Evolutionary conservation across 2,329 filamentous ascomycete genomes (phyloP).

Genomic region (Aschersonia sp.): DNA sequence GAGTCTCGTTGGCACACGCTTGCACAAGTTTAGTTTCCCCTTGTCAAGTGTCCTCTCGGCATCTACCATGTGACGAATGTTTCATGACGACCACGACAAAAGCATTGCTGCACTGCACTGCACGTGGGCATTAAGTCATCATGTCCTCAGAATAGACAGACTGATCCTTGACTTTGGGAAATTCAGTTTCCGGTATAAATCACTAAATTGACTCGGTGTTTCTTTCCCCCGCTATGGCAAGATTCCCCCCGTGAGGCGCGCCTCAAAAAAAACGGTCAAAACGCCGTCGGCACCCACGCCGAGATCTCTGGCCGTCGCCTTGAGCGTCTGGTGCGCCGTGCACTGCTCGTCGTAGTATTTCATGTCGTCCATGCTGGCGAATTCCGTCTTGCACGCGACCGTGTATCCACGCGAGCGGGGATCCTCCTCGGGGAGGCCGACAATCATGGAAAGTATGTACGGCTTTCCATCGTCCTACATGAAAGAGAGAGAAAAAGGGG

Average conservation of each 20-base stretch:
- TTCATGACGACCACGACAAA: no score
- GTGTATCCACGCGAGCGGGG: slow-evolving; percentile 51
- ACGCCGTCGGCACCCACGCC: slow-evolving; percentile 16
- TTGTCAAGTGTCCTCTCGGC: no score
- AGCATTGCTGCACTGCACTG: no score
- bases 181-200: not conserved
- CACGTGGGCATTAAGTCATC: no score
- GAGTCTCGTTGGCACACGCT: no score
- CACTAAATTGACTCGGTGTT: not conserved
- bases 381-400: slow-evolving; percentile 46
- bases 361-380: slow-evolving; percentile 52
- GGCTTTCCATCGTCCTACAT: slow-evolving; percentile 47
- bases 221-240: not conserved
- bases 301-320: slow-evolving; percentile 18
- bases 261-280: slow-evolving; percentile 26
- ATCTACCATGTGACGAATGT: no score
- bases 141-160: no score
- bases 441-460: slow-evolving; percentile 47
- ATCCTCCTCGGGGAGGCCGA: slow-evolving; percentile 39
- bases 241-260: slow-evolving; percentile 12
- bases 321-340: slow-evolving; percentile 26
- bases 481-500: slow-evolving; percentile 1
- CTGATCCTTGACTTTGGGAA: no score
- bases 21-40: no score
- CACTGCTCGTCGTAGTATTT: slow-evolving; percentile 49